Evolutionary conservation across 805 yeast genomes (phyloP).

Genomic region (Starmerella cellae): DNA sequence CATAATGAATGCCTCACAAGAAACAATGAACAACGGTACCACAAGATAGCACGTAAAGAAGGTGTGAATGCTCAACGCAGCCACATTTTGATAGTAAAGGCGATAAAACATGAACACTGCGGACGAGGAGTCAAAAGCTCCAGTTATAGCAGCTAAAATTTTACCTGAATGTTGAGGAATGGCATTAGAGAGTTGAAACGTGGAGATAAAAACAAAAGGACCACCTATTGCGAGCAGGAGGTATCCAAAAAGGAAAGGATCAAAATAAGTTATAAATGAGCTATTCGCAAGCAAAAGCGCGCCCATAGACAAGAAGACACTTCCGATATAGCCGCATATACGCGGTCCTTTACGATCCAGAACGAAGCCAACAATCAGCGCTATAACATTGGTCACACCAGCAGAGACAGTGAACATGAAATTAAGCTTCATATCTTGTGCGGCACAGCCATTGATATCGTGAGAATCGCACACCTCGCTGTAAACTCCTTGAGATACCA

Average conservation of each 20-base stretch:
- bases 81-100: slow-evolving; percentile 38
- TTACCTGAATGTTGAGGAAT: slow-evolving; percentile 76
- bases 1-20: slow-evolving; percentile 68
- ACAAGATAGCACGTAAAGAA: slow-evolving; percentile 58
- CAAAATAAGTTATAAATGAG: slow-evolving; percentile 30
- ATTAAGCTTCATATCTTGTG: slow-evolving; percentile 75
- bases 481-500: slow-evolving; percentile 68
- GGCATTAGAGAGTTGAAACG: slow-evolving; percentile 78
- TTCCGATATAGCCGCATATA: slow-evolving; percentile 62
- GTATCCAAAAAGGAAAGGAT: slow-evolving; percentile 65
- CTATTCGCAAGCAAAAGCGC: slow-evolving; percentile 37
- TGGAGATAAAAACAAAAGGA: slow-evolving; percentile 81
- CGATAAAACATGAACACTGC: slow-evolving; percentile 72
- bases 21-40: slow-evolving; percentile 65
- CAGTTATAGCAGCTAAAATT: slow-evolving; percentile 68
- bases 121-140: slow-evolving; percentile 90
- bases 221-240: slow-evolving; percentile 74
- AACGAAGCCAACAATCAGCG: slow-evolving; percentile 68
- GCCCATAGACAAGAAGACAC: slow-evolving; percentile 45
- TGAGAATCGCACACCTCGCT: slow-evolving; percentile 37
- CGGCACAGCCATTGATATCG: slow-evolving; percentile 37
- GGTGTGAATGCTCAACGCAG: slow-evolving; percentile 33
- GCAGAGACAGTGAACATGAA: slow-evolving; percentile 77
- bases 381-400: slow-evolving; percentile 69
- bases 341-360: slow-evolving; percentile 73